Base-by-base conservation (phyloP, 208 protist genomes). In the Porcisia hertigi region DNA sequence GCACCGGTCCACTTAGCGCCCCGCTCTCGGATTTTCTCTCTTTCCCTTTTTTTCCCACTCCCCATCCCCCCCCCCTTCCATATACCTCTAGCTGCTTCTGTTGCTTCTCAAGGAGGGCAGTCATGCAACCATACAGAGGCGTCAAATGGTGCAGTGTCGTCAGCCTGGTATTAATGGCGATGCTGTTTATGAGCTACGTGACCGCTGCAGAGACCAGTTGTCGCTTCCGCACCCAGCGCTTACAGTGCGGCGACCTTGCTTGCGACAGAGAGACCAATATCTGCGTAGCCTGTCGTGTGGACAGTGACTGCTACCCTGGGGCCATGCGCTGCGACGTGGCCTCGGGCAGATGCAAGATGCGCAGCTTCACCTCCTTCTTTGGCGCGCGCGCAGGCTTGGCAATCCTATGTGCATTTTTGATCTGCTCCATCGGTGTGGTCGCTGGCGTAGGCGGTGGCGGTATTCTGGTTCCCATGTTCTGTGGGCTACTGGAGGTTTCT, bases 381-480 rank as follows among this genome's bases (percentile, higher is more conserved):
- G 80, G 79, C 1, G 84, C 65, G 60, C 55, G 73, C 16, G 80
- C 76, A 36, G 23, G 86, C 1, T 11, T 93, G 12, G 84, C 93
- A 3, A 88, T 94, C 80, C 6, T 94, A 0, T 52, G 80, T 14
- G 80, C 85, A n/a, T 87, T 91, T 54, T 0, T 81, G 8, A 80
- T 97, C 58, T 90, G 90, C 53, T 85, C 93, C 53, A 85, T 97
- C 60, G 91, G 73, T 34, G 91, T 93, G 20, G 71, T 97, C 64
- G 89, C 93, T 4, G 93, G 93, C 41, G 84, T 95, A 41, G 93
- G 93, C 20, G 93, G 93, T 64, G 93, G 93, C 53, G 93, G 93
- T 66, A 95, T 97, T 69, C 83, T 97, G 25, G 91, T 97, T 3
- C 93, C 93, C 6, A 83, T 95, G 84, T 94, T 93, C 77, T 84